Conservation (phyloP, 176 grass and related monocot species). For the Rhynchospora pubera region DNA sequence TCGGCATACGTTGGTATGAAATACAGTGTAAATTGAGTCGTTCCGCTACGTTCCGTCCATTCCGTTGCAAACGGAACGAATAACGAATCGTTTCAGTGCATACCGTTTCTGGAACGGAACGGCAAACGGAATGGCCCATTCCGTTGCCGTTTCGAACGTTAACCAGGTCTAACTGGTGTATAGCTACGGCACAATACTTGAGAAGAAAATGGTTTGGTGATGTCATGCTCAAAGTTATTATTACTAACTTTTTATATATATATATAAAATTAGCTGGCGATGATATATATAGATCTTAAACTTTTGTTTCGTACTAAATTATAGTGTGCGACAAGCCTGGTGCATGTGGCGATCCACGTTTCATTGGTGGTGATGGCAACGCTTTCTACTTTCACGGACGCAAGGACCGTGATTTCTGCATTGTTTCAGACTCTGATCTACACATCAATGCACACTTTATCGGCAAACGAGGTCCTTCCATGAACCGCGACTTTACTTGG, state of each 20-base stretch:
- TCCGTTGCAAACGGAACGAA: no score
- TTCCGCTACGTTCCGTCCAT: no score
- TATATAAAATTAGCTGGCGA: no score
- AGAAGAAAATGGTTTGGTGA: background rate
- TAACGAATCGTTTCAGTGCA: no score
- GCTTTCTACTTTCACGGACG: constrained; percentile 2
- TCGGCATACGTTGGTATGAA: no score
- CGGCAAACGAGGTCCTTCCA: background rate
- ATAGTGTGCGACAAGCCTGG: constrained; percentile 1
- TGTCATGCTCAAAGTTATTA: no score
- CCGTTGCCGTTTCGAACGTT: no score
- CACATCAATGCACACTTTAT: constrained; percentile 20
- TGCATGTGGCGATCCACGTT: constrained; percentile 9
- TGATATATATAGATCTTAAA: no score
- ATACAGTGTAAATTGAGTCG: no score
- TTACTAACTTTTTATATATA: no score
- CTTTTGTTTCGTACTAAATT: background rate
- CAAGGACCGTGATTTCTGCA: constrained; percentile 3
- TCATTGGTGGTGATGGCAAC: background rate
- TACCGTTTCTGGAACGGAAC: no score
- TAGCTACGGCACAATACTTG: background rate
- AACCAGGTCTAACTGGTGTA: background rate
- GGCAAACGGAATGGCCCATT: no score
- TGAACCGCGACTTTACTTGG: constrained; percentile 19
- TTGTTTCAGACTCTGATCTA: constrained; percentile 8